Percentiles rank a stretch among this genome's conserved stretches.
These are phyloP conservation scores for Styphnolobium japonicum DNA, from an alignment of 306 rosid species.

Conservation along the genomic window DNA sequence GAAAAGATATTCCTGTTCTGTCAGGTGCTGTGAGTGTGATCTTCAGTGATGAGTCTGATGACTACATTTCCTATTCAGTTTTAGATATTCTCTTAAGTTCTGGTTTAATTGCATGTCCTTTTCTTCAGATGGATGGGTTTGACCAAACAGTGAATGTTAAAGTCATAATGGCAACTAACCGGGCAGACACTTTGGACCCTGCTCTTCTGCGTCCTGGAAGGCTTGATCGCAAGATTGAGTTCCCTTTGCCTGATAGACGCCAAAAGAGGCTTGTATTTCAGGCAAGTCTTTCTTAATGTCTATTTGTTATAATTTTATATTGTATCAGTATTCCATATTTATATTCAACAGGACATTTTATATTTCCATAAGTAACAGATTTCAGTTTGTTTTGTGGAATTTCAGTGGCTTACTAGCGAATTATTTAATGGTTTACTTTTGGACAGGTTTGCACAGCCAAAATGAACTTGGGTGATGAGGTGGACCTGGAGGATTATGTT, in stretches of 20 bases:
- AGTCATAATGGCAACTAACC: slow-evolving; percentile 98
- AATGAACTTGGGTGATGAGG: slow-evolving; percentile 97
- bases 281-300: slow-evolving; percentile 48
- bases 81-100: slow-evolving; percentile 6
- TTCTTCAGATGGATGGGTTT: slow-evolving; percentile 92
- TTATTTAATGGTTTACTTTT: background rate
- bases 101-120: slow-evolving; percentile 1
- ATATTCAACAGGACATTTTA: background rate
- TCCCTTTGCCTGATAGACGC: slow-evolving; percentile 95
- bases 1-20: background rate
- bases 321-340: background rate
- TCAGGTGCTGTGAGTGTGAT: background rate
- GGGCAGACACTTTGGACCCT: slow-evolving; percentile 98
- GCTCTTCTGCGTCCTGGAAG: slow-evolving; percentile 99
- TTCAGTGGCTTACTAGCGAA: background rate
- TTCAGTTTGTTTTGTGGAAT: slow-evolving; percentile 15
- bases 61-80: background rate
- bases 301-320: background rate
- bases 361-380: background rate
- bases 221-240: slow-evolving; percentile 95
- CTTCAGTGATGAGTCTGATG: no score
- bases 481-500: slow-evolving; percentile 96
- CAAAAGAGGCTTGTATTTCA: slow-evolving; percentile 99
- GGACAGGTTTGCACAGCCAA: slow-evolving; percentile 97
- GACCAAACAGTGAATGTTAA: slow-evolving; percentile 98